Evolutionary conservation across 306 rosid species (phyloP).

Genomic region (Cucumis melo): DNA sequence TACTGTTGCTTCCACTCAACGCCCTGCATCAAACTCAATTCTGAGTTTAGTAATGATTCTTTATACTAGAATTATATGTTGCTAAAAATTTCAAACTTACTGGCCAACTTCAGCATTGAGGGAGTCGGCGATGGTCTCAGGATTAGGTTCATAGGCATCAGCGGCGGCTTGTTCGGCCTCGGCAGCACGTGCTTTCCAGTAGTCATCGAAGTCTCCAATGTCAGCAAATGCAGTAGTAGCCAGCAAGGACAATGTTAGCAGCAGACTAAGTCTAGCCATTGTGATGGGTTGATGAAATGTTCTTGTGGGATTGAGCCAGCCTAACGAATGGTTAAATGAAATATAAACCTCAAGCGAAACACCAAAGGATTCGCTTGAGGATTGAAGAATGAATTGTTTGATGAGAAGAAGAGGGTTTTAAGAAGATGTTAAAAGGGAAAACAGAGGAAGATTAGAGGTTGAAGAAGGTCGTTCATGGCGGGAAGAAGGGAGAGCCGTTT

Average conservation of each 20-base stretch:
- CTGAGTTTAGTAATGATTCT: background rate
- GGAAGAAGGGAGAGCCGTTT: slow-evolving; percentile 1
- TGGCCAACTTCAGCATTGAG: slow-evolving; percentile 18
- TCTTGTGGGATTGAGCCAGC: no score
- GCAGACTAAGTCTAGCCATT: background rate
- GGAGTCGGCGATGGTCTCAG: slow-evolving; percentile 25
- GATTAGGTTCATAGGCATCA: slow-evolving; percentile 20
- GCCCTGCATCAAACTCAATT: slow-evolving; percentile 16
- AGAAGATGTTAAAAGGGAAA: background rate
- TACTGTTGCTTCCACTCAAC: background rate
- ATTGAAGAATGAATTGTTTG: background rate
- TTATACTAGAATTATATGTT: no score
- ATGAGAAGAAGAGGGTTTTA: background rate
- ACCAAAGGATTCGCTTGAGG: slow-evolving; percentile 2
- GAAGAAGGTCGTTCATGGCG: background rate
- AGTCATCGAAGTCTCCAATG: slow-evolving; percentile 16
- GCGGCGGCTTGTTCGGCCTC: slow-evolving; percentile 14
- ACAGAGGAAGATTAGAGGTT: background rate
- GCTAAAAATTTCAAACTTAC: slow-evolving; percentile 18
- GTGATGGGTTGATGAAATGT: background rate
- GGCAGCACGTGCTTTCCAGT: slow-evolving; percentile 37
- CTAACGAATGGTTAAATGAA: no score
- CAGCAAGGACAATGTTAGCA: slow-evolving; percentile 15
- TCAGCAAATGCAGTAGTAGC: slow-evolving; percentile 15
- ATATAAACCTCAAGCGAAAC: background rate